Base-by-base conservation (phyloP, 352 stramenopile species). In the Phytophthora cryptogea region DNA sequence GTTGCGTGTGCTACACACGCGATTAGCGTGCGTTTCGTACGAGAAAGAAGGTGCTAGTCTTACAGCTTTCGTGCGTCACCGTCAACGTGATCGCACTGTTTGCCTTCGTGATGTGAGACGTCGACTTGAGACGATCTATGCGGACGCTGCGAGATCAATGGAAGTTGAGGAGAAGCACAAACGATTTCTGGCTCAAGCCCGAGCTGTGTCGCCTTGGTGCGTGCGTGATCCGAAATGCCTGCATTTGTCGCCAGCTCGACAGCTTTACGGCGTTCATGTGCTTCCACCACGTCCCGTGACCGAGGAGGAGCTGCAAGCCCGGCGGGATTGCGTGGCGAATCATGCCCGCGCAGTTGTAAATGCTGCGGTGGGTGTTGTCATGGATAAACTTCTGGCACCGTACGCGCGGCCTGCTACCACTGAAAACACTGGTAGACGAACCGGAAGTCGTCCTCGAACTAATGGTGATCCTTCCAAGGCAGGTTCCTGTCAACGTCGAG, bases 151-250 rank as follows among this genome's bases (percentile, higher is more conserved):
- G 30, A 33, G 35, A 16, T 40, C 48, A 0, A 66, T 72, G 10
- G 62, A 57, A 2, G 76, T 88, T 4, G 74, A 88, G 44, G 57
- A 70, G 0, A 72, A 70, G 26, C 56, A 80, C 27, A 63, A 84
- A 14, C 42, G 50, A 1, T 89, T 86, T 54, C 66, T 76, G 26
- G 49, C 51, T 11, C 68, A 79, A n/a, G 77, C 79, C 3, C 66
- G 65, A 28, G 65, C 68, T 11, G 72, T 66, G 28, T 90, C 81
- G 10, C 71, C 60, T 5, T 90, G 81, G 81, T 89, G 81, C 47
- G 78, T 89, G 10, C 77, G 76, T 14, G 68, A 89, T 28, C 42
- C 45, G 1, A 83, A 80, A 41, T 78, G 59, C 39, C 68, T 85
- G 11, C 67, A 74, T 35, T 55, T 54, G 5, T 74, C 63, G 2